Base-by-base conservation (phyloP, 2,329 filamentous ascomycete species). In the Sphaerulina populicola region DNA sequence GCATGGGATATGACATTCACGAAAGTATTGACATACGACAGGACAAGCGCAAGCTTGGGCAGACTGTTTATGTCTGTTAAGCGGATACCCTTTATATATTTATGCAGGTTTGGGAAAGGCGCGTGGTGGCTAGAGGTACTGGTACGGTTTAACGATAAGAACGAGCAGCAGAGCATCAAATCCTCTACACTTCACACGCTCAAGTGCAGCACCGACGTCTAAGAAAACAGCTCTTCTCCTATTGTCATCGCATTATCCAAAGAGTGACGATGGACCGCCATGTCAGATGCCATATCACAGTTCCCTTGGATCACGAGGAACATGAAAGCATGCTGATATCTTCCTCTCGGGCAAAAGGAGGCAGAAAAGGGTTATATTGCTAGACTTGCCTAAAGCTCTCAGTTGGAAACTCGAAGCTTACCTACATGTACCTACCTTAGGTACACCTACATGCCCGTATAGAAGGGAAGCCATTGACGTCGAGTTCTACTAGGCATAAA, bases 11-110 rank as follows among this genome's bases (percentile, higher is more conserved):
- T 21, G 46, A 48, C 15, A 30, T 23, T 47, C 21, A 47, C 18
- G 45, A 47, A 40, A 46, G 15, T 47, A 41, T 48, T 11, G 38
- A 36, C 27, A 48, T 42, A 41, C 9, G 46, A 48, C 46, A 48
- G 46, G 29, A 48, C 46, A 42, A 38, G 46, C 46, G 46, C 37
- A 42, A 48, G 46, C 46, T 48, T 48, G 36, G 23, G 46, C 30
- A 42, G 37, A 37, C 46, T 35, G 31, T 35, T 11, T 11, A 18
- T n/a, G 23, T 27, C 23, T 27, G 23, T 27, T 27, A 27, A 27
- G 7, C 31, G 31, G 31, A 35, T 35, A 35, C 31, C 31, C 31
- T 35, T 35, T 9, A 4, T 10, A 11, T n/a, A 11, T 35, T n/a
- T 35, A 35, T 11, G 31, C 31, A 27, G 23, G 23, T 7, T 27